phyloP scores from a whole-genome alignment of 768 basidiomycete species.

The Amanita molliuscula region DNA sequence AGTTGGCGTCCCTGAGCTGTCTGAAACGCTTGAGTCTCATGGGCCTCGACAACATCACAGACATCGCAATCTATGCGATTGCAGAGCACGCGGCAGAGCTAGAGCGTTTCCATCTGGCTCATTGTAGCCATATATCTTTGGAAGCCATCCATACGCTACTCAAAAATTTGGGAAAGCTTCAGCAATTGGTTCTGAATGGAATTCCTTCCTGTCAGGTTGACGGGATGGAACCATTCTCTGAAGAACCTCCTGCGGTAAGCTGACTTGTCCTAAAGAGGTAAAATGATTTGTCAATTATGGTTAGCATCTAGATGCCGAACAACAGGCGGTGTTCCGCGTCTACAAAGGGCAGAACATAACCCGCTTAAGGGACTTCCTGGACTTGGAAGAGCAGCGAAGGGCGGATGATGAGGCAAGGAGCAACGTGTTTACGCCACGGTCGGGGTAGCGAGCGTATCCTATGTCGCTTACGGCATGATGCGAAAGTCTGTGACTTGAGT shows the following conservation, averaged over 20 bases:
- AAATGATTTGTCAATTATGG: background rate
- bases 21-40: constrained; percentile 74
- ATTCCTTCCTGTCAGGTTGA: constrained; percentile 61
- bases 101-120: constrained; percentile 78
- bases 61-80: constrained; percentile 70
- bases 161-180: constrained; percentile 45
- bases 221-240: constrained; percentile 71
- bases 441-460: constrained; percentile 33
- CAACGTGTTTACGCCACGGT: constrained; percentile 48
- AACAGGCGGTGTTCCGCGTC: constrained; percentile 66
- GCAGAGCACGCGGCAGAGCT: constrained; percentile 61
- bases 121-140: constrained; percentile 75
- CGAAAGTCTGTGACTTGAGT: background rate
- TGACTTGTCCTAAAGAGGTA: background rate
- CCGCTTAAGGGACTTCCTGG: constrained; percentile 56
- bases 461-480: background rate
- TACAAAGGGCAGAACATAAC: constrained; percentile 62
- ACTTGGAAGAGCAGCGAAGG: constrained; percentile 54
- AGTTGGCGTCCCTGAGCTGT: constrained; percentile 58
- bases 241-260: constrained; percentile 53
- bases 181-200: constrained; percentile 73
- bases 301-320: constrained; percentile 57
- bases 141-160: constrained; percentile 66
- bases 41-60: constrained; percentile 74
- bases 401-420: constrained; percentile 48